These are phyloP conservation scores for Fusarium sp. DNA, from an alignment of 2,329 filamentous ascomycete genomes.

Conservation along the genomic window DNA sequence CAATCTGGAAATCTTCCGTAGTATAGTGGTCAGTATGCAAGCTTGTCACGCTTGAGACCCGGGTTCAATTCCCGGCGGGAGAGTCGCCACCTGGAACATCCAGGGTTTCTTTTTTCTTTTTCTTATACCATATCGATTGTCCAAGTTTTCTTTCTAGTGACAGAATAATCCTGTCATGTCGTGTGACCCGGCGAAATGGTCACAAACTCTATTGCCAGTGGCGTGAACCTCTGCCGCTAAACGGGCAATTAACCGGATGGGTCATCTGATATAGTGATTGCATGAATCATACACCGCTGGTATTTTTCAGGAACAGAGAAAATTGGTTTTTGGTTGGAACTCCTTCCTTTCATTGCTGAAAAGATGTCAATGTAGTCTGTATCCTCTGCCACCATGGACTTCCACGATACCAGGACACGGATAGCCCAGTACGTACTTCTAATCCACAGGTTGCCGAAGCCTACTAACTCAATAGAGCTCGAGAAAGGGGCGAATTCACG, in stretches of 20 bases:
- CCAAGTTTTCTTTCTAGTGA: too few species aligned
- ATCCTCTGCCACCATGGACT: neutral
- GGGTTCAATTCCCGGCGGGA: constrained; percentile 28
- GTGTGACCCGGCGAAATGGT: neutral
- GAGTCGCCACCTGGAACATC: constrained; percentile 5
- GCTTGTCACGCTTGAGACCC: constrained; percentile 25
- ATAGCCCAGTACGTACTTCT: constrained; percentile 1
- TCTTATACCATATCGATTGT: too few species aligned
- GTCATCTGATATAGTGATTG: neutral
- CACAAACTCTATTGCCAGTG: constrained; percentile 12
- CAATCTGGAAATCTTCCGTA: constrained; percentile 11
- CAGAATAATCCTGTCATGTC: too few species aligned
- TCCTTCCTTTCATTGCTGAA: too few species aligned
- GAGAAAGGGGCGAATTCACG: neutral
- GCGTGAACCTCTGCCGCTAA: constrained; percentile 8
- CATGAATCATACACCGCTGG: constrained; percentile 9
- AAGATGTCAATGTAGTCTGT: too few species aligned
- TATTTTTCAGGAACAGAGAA: neutral
- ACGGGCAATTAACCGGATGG: neutral
- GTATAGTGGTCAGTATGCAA: constrained; percentile 27
- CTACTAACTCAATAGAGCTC: neutral
- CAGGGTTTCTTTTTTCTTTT: neutral
- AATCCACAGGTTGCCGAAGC: too few species aligned
- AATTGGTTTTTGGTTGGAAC: accelerated
- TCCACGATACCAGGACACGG: neutral